A percentile compares a stretch with the other conserved stretches of the same genome.
Evolutionary conservation across 2,329 filamentous ascomycete species (phyloP).

Genomic region (Pezicula carpinea): DNA sequence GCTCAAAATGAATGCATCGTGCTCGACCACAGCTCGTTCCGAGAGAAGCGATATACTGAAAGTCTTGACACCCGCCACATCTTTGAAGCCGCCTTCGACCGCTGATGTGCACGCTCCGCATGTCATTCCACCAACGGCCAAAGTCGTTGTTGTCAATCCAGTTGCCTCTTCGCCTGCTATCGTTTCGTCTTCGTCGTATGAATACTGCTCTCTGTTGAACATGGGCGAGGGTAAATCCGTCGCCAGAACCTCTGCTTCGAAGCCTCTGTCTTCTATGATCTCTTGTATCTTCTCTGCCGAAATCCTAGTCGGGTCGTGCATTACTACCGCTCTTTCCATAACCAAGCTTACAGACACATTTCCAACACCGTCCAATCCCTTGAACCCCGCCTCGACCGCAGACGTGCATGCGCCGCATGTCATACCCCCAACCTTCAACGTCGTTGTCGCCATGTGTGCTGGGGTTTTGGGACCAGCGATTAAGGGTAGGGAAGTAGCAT

Average conservation of each 20-base stretch:
- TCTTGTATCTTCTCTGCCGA: conserved; percentile 73
- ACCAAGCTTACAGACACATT: conserved; percentile 89
- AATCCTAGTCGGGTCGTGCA: conserved; percentile 75
- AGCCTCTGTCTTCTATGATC: conserved; percentile 86
- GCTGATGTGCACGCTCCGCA: conserved; percentile 87
- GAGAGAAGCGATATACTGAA: conserved; percentile 82
- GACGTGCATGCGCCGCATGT: conserved; percentile 93
- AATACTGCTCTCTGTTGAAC: conserved; percentile 28
- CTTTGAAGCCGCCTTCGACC: conserved; percentile 74
- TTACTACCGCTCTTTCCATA: conserved; percentile 91
- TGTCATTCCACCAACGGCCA: conserved; percentile 84
- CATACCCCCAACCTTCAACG: conserved; percentile 85
- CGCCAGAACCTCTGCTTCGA: conserved; percentile 84
- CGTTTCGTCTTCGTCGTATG: conserved; percentile 29
- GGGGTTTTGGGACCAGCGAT: conserved; percentile 12
- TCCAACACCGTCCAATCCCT: conserved; percentile 73
- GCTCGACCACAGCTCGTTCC: conserved; percentile 80
- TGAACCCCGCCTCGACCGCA: conserved; percentile 89
- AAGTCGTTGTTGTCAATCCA: conserved; percentile 60
- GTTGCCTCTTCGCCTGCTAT: conserved; percentile 25
- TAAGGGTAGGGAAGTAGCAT: conserved; percentile 10
- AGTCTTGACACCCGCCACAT: conserved; percentile 65
- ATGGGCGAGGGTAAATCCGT: conserved; percentile 64
- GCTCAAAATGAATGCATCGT: conserved; percentile 55
- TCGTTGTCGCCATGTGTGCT: conserved; percentile 78